Evolutionary conservation across 495 filamentous ascomycete species (phyloP).

Genomic region (Xylaria sp.): DNA sequence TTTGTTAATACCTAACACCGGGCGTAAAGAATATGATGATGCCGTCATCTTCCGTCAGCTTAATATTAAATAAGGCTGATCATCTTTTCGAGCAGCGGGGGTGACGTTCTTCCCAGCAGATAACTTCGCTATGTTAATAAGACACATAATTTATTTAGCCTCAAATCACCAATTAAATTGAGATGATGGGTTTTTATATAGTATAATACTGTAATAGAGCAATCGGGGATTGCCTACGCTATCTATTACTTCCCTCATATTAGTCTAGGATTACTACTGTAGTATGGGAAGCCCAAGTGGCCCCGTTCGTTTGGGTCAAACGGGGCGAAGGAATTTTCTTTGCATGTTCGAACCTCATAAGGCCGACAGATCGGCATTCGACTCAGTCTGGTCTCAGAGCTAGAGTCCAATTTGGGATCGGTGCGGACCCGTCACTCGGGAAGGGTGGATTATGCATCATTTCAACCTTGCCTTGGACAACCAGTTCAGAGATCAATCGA

Average conservation of each 20-base stretch:
- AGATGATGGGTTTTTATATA: conserved; percentile 7
- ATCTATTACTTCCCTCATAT: not conserved
- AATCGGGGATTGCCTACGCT: not conserved
- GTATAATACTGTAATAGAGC: not conserved
- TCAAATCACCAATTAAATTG: not conserved
- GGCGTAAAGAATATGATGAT: not conserved
- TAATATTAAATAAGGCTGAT: conserved; percentile 19
- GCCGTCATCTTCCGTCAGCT: conserved; percentile 21
- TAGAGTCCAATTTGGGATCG: conserved; percentile 15
- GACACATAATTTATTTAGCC: conserved; percentile 2
- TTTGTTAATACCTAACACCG: not conserved
- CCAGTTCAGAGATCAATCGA: not conserved
- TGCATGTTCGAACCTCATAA: conserved; percentile 26
- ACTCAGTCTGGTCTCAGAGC: not conserved
- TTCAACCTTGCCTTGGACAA: conserved; percentile 1
- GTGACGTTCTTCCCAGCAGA: not conserved
- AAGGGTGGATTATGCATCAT: conserved; percentile 20
- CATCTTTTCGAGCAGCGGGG: not conserved
- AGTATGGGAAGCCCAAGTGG: not conserved
- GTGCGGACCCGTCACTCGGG: conserved; percentile 21
- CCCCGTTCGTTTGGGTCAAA: conserved; percentile 23
- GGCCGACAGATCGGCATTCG: conserved; percentile 19
- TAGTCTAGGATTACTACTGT: not conserved
- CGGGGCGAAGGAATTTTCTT: conserved; percentile 26
- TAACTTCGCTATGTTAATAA: conserved; percentile 9